phyloP scores from a whole-genome alignment of 1,284 basidiomycete species.

The Athelia sp. region DNA sequence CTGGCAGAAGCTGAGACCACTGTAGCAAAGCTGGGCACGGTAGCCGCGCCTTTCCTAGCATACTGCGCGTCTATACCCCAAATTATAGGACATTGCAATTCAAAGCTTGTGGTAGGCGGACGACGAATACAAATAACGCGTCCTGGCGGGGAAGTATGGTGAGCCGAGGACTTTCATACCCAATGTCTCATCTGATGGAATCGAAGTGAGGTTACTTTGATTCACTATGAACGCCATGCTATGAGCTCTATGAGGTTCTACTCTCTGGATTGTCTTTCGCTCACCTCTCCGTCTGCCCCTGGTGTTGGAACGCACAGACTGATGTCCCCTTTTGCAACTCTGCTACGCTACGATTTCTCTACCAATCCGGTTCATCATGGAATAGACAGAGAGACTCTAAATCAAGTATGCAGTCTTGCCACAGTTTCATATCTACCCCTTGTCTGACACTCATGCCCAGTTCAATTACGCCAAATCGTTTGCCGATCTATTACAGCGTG shows the following conservation, averaged over 20 bases:
- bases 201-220: slow-evolving; percentile 31
- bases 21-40: background rate
- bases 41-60: background rate
- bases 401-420: slow-evolving; percentile 13
- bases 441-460: background rate
- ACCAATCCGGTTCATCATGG: slow-evolving; percentile 3
- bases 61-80: background rate
- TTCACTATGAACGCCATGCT: slow-evolving; percentile 48
- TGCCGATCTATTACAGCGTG: slow-evolving; percentile 13
- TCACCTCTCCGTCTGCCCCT: slow-evolving; percentile 16
- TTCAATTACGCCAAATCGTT: slow-evolving; percentile 21
- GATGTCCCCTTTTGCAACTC: background rate
- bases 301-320: slow-evolving; percentile 6
- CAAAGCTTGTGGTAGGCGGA: slow-evolving; percentile 6
- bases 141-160: too few species aligned
- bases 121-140: slow-evolving; percentile 7
- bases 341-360: slow-evolving; percentile 18
- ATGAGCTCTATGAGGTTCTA: slow-evolving; percentile 50
- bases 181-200: slow-evolving; percentile 3
- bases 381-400: slow-evolving; percentile 13
- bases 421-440: background rate
- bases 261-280: slow-evolving; percentile 35
- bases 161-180: too few species aligned
- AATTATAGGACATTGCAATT: slow-evolving; percentile 2
- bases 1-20: background rate